Evolutionary conservation across 805 yeast genomes (phyloP).

Genomic region (Candida piceae): DNA sequence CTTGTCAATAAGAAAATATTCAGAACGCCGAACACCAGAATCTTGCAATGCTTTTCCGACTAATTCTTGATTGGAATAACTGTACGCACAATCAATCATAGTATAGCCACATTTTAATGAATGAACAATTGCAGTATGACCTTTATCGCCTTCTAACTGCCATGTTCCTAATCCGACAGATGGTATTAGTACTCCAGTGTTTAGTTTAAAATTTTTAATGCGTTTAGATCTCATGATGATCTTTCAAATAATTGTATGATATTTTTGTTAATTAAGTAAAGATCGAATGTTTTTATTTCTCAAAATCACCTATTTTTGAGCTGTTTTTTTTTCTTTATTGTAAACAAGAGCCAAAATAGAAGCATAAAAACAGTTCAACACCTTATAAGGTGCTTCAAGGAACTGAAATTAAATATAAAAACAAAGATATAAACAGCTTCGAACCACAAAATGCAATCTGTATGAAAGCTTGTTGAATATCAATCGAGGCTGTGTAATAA

Average conservation of each 20-base stretch:
- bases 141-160: constrained; percentile 14
- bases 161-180: constrained; percentile 22
- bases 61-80: constrained; percentile 35
- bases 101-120: constrained; percentile 32
- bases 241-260: background rate
- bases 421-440: too few species aligned
- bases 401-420: too few species aligned
- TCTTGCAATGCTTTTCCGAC: constrained; percentile 36
- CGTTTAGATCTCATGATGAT: background rate
- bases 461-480: too few species aligned
- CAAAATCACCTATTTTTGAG: background rate
- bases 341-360: background rate
- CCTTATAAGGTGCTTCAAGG: too few species aligned
- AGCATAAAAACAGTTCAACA: too few species aligned
- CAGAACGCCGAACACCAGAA: constrained; percentile 9
- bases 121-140: constrained; percentile 21
- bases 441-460: too few species aligned
- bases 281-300: background rate
- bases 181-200: constrained; percentile 19
- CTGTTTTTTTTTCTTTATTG: background rate
- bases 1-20: constrained; percentile 15
- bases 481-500: too few species aligned
- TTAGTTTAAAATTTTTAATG: constrained; percentile 4
- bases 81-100: constrained; percentile 38
- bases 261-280: background rate